Percentiles rank a stretch among this genome's conserved stretches.
Evolutionary conservation across 2,329 filamentous ascomycete species (phyloP).

Genomic region (Penicillium sp.): DNA sequence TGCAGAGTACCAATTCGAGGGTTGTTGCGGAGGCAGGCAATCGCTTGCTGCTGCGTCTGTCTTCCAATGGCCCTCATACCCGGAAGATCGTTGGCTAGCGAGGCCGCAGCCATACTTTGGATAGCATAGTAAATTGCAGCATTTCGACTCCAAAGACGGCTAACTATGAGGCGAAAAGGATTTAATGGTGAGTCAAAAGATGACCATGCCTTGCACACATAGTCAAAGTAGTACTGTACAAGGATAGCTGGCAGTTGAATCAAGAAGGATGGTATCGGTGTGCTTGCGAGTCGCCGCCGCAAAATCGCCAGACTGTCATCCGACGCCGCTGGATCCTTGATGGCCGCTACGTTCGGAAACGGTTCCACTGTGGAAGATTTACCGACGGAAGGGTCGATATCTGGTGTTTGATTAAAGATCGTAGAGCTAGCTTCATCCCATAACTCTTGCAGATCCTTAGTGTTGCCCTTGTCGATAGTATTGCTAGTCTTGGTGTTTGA

Average conservation of each 20-base stretch:
- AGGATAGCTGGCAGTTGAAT: conserved; percentile 27
- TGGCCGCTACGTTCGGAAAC: not conserved
- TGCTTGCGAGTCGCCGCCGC: conserved; percentile 21
- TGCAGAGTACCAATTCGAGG: conserved; percentile 16
- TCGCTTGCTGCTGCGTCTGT: conserved; percentile 28
- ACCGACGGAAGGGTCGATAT: conserved; percentile 15
- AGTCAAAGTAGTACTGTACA: conserved; percentile 28
- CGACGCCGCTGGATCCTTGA: conserved; percentile 3
- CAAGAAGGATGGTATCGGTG: conserved; percentile 23
- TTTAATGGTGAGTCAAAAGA: conserved; percentile 28
- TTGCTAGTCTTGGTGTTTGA: not conserved
- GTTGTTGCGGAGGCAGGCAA: conserved; percentile 24
- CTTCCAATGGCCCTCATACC: conserved; percentile 25
- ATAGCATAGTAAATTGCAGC: conserved; percentile 29
- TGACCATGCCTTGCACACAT: conserved; percentile 28
- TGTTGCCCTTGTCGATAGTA: conserved; percentile 1
- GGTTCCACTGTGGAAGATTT: conserved; percentile 5
- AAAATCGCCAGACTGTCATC: conserved; percentile 22
- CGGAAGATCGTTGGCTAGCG: conserved; percentile 27
- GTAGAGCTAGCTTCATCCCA: conserved; percentile 17
- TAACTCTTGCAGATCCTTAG: conserved; percentile 10
- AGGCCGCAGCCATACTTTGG: conserved; percentile 29
- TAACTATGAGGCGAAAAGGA: conserved; percentile 24
- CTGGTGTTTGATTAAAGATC: conserved; percentile 20
- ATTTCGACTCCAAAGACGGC: conserved; percentile 27